phyloP scores from a whole-genome alignment of 768 basidiomycete species.

The Mycena haematopus region DNA sequence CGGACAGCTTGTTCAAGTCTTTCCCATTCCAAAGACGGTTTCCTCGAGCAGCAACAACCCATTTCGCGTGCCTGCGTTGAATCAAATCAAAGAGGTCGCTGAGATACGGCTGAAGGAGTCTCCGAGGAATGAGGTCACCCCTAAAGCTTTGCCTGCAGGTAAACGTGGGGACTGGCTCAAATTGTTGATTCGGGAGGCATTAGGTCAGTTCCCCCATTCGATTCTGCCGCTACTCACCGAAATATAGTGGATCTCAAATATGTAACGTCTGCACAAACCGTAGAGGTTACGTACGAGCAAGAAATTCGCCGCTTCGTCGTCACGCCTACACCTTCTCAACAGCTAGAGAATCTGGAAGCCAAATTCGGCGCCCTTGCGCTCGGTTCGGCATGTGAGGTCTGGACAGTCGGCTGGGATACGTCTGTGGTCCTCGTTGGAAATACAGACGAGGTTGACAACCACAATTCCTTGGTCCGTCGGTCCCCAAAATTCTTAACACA shows the following conservation, averaged over 20 bases:
- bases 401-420: constrained; percentile 76
- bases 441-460: constrained; percentile 36
- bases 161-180: constrained; percentile 71
- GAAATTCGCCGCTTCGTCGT: constrained; percentile 60
- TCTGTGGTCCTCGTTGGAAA: constrained; percentile 51
- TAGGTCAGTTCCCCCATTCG: constrained; percentile 55
- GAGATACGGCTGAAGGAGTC: constrained; percentile 61
- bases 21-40: constrained; percentile 51
- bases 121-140: constrained; percentile 26
- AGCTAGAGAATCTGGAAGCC: constrained; percentile 42
- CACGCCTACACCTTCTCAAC: constrained; percentile 33
- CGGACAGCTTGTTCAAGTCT: constrained; percentile 54
- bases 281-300: constrained; percentile 73
- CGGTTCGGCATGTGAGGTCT: constrained; percentile 48
- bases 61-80: constrained; percentile 56
- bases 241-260: constrained; percentile 76
- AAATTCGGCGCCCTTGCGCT: constrained; percentile 55
- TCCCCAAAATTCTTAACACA: constrained; percentile 16
- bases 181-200: constrained; percentile 67
- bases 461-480: constrained; percentile 22
- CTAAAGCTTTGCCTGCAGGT: constrained; percentile 28
- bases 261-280: constrained; percentile 61
- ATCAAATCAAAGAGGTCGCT: constrained; percentile 55
- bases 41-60: constrained; percentile 44
- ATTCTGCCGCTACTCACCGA: constrained; percentile 16